phyloP scores from a whole-genome alignment of 2,329 filamentous ascomycete species.

The Pyricularia pennisetigena region DNA sequence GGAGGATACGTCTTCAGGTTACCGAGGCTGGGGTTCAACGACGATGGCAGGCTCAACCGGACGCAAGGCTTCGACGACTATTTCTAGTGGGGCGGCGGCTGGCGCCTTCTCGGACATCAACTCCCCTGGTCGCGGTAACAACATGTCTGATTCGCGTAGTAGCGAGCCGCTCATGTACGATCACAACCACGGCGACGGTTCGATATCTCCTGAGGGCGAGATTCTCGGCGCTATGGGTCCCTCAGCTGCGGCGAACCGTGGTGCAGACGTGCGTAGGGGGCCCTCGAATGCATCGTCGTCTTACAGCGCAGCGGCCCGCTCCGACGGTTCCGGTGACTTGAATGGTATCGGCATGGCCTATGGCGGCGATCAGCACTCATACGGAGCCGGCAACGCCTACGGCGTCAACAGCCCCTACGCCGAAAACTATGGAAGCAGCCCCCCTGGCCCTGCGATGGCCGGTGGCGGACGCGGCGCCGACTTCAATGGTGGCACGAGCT shows the following conservation, averaged over 20 bases:
- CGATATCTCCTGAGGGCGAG: conserved; percentile 61
- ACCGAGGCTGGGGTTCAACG: conserved; percentile 89
- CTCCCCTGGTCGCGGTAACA: conserved; percentile 52
- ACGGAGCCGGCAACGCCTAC: conserved; percentile 40
- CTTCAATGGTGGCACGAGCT: conserved; percentile 38
- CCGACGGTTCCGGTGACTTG: conserved; percentile 53
- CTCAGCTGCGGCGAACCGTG: conserved; percentile 53
- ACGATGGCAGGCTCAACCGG: conserved; percentile 57
- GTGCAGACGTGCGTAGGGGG: conserved; percentile 69
- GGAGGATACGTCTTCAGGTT: conserved; percentile 68
- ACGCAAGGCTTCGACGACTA: conserved; percentile 79
- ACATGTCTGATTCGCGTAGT: conserved; percentile 59
- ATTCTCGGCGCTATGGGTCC: conserved; percentile 77
- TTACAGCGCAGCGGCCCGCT: conserved; percentile 75
- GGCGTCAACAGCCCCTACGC: conserved; percentile 46
- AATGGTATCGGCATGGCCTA: conserved; percentile 33
- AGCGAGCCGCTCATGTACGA: conserved; percentile 49
- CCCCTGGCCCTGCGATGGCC: conserved; percentile 8
- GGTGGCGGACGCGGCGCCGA: conserved; percentile 26
- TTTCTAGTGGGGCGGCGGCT: conserved; percentile 63
- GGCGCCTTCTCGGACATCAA: conserved; percentile 63
- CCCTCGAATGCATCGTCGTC: conserved; percentile 94
- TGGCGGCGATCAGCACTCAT: conserved; percentile 38
- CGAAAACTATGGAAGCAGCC: conserved; percentile 27
- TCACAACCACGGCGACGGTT: conserved; percentile 25